Evolutionary conservation across 768 basidiomycete genomes (phyloP), one percentile per base, ranked within the genome.

Genomic region (Zangia roseola): DNA sequence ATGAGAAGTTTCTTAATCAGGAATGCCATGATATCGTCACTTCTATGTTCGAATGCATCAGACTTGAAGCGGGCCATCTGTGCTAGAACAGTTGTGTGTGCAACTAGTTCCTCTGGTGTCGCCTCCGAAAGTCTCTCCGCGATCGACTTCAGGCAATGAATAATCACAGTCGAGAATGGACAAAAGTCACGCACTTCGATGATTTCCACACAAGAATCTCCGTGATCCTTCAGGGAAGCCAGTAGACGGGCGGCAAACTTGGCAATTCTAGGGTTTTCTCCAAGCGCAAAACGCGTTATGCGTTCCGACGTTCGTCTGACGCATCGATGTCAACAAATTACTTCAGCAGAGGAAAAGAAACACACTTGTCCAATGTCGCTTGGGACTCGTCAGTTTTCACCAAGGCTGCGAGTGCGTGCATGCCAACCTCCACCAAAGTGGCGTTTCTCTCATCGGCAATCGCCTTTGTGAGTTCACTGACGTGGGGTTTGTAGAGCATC

Each of bases 171-270:
- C 2, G 8, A 31, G 10, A 10, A 21, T 16, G 1, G 24, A 36
- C 10, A n/a, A 50, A n/a, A 23, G 21, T 39, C 1, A 64, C 76
- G 43, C 54, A 93, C 94, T 56, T 88, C 81, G 25, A 92, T 73
- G 10, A 91, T 71, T 10, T 79, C 69, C 1, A 65, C 61, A 53
- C 84, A 83, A 1, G 73, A 53, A 2, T 77, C 71, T 7, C 75
- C 74, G 13, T 77, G 72, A 38, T 81, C 74, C 56, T 78, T 80
- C 33, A 75, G 75, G 44, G 77, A 78, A 1, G 84, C 80, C 19
- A 95, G 61, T 28, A 89, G 73, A 19, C 93, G 80, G 3, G 89
- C 82, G 2, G 92, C 88, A 64, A 91, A 94, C 65, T 97, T 97
- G 17, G 91, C 88, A 53, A 86, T 82, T 19, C 80, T 76, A 21